These are phyloP conservation scores for Macrophomina phaseolina DNA, from an alignment of 2,329 filamentous ascomycete species.

Conservation along the genomic window DNA sequence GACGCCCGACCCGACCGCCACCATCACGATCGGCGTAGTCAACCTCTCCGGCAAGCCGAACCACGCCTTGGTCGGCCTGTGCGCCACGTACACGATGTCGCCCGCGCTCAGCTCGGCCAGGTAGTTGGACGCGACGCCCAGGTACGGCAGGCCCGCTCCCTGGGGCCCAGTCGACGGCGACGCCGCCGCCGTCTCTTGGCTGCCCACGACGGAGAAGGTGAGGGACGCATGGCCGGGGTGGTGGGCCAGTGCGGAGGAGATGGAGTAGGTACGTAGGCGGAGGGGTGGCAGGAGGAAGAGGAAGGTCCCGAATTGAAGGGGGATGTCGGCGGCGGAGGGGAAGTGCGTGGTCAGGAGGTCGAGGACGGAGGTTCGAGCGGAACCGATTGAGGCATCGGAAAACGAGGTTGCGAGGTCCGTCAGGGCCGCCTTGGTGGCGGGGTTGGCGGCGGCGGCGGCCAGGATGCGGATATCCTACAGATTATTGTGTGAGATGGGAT, in stretches of 20 bases:
- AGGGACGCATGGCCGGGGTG: constrained; percentile 63
- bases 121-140: constrained; percentile 52
- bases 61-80: constrained; percentile 46
- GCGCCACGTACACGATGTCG: constrained; percentile 50
- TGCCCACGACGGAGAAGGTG: constrained; percentile 70
- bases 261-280: constrained; percentile 77
- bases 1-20: no score
- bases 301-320: constrained; percentile 69
- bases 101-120: constrained; percentile 48
- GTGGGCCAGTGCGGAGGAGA: constrained; percentile 69
- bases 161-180: constrained; percentile 47
- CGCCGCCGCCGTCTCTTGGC: constrained; percentile 48
- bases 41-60: constrained; percentile 48
- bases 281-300: constrained; percentile 77
- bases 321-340: constrained; percentile 48
- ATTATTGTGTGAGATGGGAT: neutral
- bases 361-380: constrained; percentile 67
- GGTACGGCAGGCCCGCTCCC: constrained; percentile 31
- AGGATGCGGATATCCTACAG: neutral
- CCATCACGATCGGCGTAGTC: no score
- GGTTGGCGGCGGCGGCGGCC: constrained; percentile 40
- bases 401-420: constrained; percentile 56
- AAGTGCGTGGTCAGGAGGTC: constrained; percentile 70
- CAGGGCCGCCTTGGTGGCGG: constrained; percentile 70
- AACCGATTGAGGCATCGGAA: constrained; percentile 45